Evolutionary conservation across 75 land plant genomes (phyloP).

Genomic region (Ceratopteris richardii): DNA sequence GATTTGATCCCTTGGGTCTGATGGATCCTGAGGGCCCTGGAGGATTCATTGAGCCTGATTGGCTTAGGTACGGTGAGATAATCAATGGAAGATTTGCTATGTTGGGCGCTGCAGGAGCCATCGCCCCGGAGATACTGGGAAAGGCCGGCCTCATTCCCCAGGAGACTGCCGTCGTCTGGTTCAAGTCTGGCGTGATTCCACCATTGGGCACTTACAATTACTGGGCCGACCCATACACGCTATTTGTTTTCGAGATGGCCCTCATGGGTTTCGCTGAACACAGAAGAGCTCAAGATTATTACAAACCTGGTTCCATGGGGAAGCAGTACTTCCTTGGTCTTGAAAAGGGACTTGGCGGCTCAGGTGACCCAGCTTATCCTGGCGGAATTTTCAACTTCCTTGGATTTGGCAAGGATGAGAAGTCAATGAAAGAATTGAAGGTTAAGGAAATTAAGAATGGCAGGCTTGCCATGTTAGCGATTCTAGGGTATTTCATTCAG

Average conservation of each 20-base stretch:
- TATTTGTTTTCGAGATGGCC: slow-evolving; percentile 83
- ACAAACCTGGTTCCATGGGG: slow-evolving; percentile 87
- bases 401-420: slow-evolving; percentile 87
- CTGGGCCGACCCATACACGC: slow-evolving; percentile 94
- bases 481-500: slow-evolving; percentile 75
- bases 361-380: slow-evolving; percentile 89
- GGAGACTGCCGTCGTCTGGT: slow-evolving; percentile 84
- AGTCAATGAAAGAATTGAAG: slow-evolving; percentile 77
- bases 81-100: slow-evolving; percentile 90
- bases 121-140: slow-evolving; percentile 87
- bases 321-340: slow-evolving; percentile 92
- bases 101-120: slow-evolving; percentile 80
- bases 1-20: slow-evolving; percentile 90
- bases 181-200: slow-evolving; percentile 82
- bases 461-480: slow-evolving; percentile 90
- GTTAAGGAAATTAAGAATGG: slow-evolving; percentile 95
- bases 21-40: slow-evolving; percentile 92
- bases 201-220: slow-evolving; percentile 89
- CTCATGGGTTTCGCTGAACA: slow-evolving; percentile 96
- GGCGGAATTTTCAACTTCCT: slow-evolving; percentile 92
- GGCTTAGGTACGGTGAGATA: slow-evolving; percentile 86
- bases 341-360: slow-evolving; percentile 79
- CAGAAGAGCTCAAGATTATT: slow-evolving; percentile 77
- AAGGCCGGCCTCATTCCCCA: slow-evolving; percentile 76
- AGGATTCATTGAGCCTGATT: slow-evolving; percentile 86